Evolutionary conservation across 2,329 filamentous ascomycete species (phyloP).

Genomic region (Talaromyces sp.): DNA sequence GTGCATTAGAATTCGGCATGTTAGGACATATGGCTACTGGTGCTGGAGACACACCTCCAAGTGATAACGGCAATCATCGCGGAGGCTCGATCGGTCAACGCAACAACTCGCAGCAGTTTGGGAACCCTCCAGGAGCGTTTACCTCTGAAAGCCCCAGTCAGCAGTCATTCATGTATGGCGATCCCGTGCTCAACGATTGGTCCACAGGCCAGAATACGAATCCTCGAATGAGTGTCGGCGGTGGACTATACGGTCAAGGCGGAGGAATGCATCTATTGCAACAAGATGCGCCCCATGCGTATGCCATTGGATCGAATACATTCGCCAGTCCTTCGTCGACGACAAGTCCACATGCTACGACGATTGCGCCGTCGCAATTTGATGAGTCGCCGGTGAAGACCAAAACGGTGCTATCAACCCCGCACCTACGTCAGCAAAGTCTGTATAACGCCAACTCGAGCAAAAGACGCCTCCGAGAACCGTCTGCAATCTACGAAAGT

Average conservation of each 20-base stretch:
- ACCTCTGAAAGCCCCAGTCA: slow-evolving; percentile 45
- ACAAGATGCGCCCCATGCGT: slow-evolving; percentile 52
- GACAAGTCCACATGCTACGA: slow-evolving; percentile 50
- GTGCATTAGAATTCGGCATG: slow-evolving; percentile 92
- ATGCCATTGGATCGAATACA: slow-evolving; percentile 56
- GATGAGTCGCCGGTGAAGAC: slow-evolving; percentile 31
- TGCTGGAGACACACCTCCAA: slow-evolving; percentile 71
- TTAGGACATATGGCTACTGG: slow-evolving; percentile 94
- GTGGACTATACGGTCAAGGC: slow-evolving; percentile 36
- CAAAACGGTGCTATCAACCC: slow-evolving; percentile 40
- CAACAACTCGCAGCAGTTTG: slow-evolving; percentile 40
- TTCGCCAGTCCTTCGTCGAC: slow-evolving; percentile 58
- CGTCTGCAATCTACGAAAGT: slow-evolving; percentile 80
- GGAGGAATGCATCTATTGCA: slow-evolving; percentile 39
- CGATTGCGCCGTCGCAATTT: slow-evolving; percentile 34
- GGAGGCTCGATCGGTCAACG: slow-evolving; percentile 41
- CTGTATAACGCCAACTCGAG: slow-evolving; percentile 23
- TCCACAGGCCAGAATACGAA: slow-evolving; percentile 32
- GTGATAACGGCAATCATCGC: slow-evolving; percentile 54
- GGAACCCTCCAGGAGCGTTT: slow-evolving; percentile 37
- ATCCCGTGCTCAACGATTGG: slow-evolving; percentile 47
- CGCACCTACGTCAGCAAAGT: slow-evolving; percentile 42
- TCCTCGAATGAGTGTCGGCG: slow-evolving; percentile 27
- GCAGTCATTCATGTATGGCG: slow-evolving; percentile 45
- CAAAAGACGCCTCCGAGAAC: slow-evolving; percentile 62